These are phyloP conservation scores for Rauvolfia tetraphylla DNA, from an alignment of 257 asterid species.

Conservation along the genomic window DNA sequence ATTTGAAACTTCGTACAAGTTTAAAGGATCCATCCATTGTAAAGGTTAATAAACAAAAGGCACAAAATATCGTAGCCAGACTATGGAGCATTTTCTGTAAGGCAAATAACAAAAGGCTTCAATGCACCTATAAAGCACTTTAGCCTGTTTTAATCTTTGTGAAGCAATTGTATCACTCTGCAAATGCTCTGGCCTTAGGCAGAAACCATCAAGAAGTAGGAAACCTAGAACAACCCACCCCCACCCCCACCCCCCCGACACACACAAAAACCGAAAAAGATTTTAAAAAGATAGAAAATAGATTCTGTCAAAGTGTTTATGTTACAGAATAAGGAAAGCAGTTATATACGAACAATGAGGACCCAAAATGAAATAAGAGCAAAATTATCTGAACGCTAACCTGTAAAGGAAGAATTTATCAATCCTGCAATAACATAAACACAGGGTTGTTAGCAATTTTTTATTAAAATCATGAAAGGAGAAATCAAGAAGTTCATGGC, in stretches of 20 bases:
- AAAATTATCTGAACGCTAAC: constrained; percentile 28
- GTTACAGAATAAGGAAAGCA: constrained; percentile 3
- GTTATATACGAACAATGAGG: neutral
- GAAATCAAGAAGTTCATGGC: neutral
- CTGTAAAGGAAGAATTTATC: constrained; percentile 64
- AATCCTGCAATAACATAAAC: constrained; percentile 56
- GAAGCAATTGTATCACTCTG: no score
- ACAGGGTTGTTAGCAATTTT: constrained; percentile 16
- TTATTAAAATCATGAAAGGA: constrained; percentile 13
- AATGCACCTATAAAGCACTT: neutral
- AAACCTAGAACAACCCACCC: neutral
- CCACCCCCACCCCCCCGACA: no score
- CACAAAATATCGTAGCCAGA: neutral
- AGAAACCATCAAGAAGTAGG: neutral
- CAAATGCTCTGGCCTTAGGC: no score
- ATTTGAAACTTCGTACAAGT: neutral
- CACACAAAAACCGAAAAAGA: neutral
- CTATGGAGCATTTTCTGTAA: neutral
- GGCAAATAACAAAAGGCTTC: neutral
- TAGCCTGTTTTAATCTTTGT: neutral
- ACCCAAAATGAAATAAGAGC: neutral
- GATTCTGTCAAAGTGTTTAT: neutral
- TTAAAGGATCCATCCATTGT: neutral
- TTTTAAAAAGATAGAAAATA: neutral
- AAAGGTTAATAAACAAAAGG: neutral